Percentiles rank a stretch among this genome's conserved stretches.
Evolutionary conservation across 2,329 filamentous ascomycete species (phyloP).

Genomic region (Ceratocystis lukuohia): DNA sequence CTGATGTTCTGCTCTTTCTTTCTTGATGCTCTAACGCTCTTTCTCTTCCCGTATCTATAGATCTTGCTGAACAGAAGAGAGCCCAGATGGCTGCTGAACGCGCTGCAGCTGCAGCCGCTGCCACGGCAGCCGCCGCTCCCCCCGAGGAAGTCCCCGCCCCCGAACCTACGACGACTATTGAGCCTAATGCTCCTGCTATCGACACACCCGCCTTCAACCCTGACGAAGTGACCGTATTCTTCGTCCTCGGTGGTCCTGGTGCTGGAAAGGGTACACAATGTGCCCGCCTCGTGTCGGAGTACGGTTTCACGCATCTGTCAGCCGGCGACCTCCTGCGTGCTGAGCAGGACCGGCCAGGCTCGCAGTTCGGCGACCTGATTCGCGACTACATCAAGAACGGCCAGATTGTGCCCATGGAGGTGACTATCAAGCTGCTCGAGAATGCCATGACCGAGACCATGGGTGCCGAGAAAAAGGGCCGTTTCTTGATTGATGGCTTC

Average conservation of each 20-base stretch:
- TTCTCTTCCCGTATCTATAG: background rate
- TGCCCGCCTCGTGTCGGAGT: constrained; percentile 70
- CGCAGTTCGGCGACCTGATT: constrained; percentile 86
- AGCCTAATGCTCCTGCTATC: background rate
- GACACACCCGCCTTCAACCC: constrained; percentile 56
- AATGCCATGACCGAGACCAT: constrained; percentile 76
- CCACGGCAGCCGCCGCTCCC: background rate
- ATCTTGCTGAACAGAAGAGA: constrained; percentile 14
- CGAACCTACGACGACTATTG: constrained; percentile 34
- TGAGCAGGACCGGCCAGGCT: constrained; percentile 77
- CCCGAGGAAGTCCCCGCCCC: constrained; percentile 49
- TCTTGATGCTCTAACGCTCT: constrained; percentile 23
- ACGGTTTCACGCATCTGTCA: constrained; percentile 83
- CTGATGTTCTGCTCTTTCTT: background rate
- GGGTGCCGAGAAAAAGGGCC: constrained; percentile 39
- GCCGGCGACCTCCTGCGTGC: constrained; percentile 88
- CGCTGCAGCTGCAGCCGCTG: constrained; percentile 9
- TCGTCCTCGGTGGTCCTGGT: constrained; percentile 89
- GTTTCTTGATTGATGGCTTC: constrained; percentile 74
- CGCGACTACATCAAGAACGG: constrained; percentile 87
- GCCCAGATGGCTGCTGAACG: constrained; percentile 15
- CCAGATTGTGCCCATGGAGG: constrained; percentile 96
- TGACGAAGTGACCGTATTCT: constrained; percentile 75
- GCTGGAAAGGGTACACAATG: constrained; percentile 97
- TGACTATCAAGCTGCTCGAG: constrained; percentile 84